Percentiles rank a stretch among this genome's conserved stretches.
Conservation (phyloP, 73 alveolate genomes). For the Paramecium primaurelia region DNA sequence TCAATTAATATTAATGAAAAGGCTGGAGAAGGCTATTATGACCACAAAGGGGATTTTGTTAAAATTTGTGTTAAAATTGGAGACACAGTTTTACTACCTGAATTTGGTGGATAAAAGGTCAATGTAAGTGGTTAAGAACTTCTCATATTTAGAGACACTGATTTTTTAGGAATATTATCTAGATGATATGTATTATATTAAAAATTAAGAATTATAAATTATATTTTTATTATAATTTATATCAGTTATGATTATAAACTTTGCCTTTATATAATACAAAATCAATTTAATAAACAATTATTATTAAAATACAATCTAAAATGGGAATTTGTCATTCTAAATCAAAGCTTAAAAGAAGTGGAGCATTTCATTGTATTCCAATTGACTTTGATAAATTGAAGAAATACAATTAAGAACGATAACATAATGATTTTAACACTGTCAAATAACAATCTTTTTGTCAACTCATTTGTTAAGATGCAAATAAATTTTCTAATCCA, state of each 20-base stretch:
- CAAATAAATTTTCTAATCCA: neutral
- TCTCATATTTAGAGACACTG: slow-evolving; percentile 84
- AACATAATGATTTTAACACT: neutral
- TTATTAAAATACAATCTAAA: neutral
- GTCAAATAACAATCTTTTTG: neutral
- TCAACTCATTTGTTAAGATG: neutral
- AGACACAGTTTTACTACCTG: slow-evolving; percentile 83
- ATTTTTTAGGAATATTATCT: slow-evolving; percentile 72
- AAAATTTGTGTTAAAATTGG: slow-evolving; percentile 75
- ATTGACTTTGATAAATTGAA: neutral
- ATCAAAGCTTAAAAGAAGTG: neutral
- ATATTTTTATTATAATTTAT: neutral
- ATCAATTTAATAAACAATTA: neutral
- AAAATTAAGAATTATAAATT: neutral
- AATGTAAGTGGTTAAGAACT: slow-evolving; percentile 67
- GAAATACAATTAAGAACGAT: neutral
- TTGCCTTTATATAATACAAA: neutral
- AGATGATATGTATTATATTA: neutral
- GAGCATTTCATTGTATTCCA: neutral
- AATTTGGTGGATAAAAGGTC: slow-evolving; percentile 77
- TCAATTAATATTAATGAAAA: neutral
- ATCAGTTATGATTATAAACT: neutral
- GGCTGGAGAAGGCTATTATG: slow-evolving; percentile 43
- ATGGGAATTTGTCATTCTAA: neutral
- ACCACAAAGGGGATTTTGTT: slow-evolving; percentile 65